Evolutionary conservation across 139 green algal genomes (phyloP).

Genomic region (Volvox africanus): DNA sequence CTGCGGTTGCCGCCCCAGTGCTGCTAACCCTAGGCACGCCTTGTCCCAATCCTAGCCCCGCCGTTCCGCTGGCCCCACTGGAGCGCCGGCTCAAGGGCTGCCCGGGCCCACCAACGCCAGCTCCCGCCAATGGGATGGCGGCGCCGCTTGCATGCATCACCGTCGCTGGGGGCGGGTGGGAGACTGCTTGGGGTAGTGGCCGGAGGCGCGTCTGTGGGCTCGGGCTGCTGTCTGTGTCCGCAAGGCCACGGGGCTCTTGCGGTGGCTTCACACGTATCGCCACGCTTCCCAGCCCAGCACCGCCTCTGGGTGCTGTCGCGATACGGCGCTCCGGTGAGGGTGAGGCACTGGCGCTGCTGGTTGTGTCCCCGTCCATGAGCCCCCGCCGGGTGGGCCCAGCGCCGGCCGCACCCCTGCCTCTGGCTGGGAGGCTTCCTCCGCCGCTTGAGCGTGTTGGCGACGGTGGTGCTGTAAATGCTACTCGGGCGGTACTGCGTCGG

Average conservation of each 20-base stretch:
- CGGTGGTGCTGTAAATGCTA: not conserved
- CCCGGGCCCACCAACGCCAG: not conserved
- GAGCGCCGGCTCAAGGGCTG: not conserved
- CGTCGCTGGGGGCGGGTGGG: not conserved
- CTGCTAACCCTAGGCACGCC: no score
- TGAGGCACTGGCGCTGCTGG: conserved; percentile 30
- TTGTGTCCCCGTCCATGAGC: conserved; percentile 43
- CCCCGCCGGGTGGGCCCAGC: conserved; percentile 8
- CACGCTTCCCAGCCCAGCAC: not conserved
- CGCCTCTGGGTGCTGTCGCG: not conserved
- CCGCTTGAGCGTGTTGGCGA: not conserved
- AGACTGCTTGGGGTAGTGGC: not conserved
- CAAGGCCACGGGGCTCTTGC: not conserved
- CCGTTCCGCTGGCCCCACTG: no score
- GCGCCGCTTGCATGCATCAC: not conserved
- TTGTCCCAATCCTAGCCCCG: no score
- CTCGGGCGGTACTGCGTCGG: not conserved
- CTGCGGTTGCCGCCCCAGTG: not conserved
- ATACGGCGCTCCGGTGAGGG: conserved; percentile 8
- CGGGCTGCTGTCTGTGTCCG: conserved; percentile 30
- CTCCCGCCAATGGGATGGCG: not conserved
- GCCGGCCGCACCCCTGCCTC: not conserved
- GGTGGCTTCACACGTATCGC: not conserved
- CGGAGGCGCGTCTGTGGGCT: not conserved
- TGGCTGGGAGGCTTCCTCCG: not conserved